Conservation (phyloP, 257 asterid species). For the Plantago major region DNA sequence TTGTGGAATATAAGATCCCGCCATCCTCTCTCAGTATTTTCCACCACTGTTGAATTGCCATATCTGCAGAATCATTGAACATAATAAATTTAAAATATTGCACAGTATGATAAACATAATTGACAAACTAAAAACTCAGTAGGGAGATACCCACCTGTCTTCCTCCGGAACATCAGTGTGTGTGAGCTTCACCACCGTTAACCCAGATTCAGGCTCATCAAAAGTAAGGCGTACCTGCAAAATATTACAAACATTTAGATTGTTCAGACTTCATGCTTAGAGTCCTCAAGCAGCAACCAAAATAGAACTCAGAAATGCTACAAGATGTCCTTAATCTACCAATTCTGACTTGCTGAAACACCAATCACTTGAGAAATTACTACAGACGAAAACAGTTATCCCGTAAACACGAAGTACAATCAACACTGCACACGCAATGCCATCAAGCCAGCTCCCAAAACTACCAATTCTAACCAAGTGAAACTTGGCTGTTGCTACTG, state of each 20-base stretch:
- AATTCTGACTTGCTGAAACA: no score
- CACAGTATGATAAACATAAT: not conserved
- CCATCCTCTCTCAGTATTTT: constrained; percentile 96
- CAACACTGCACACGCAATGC: no score
- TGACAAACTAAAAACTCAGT: not conserved
- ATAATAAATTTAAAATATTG: constrained; percentile 4
- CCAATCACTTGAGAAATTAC: no score
- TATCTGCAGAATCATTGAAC: constrained; percentile 32
- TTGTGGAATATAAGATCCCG: constrained; percentile 86
- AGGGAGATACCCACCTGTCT: constrained; percentile 63
- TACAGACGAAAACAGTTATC: no score
- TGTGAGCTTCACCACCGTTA: constrained; percentile 65
- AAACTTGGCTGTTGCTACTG: no score
- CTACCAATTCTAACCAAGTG: no score
- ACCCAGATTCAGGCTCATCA: constrained; percentile 88
- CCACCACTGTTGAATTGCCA: constrained; percentile 94
- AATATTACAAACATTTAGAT: not conserved
- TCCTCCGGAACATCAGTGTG: constrained; percentile 90
- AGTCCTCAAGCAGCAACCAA: no score
- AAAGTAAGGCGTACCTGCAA: constrained; percentile 72
- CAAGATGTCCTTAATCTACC: no score
- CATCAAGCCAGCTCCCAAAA: no score
- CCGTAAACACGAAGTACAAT: no score
- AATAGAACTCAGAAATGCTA: no score
- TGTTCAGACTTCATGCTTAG: not conserved